A percentile compares a stretch with the other conserved stretches of the same genome.
These are phyloP conservation scores for Volvox carteri DNA, from an alignment of 163 green algal species.

Conservation along the genomic window DNA sequence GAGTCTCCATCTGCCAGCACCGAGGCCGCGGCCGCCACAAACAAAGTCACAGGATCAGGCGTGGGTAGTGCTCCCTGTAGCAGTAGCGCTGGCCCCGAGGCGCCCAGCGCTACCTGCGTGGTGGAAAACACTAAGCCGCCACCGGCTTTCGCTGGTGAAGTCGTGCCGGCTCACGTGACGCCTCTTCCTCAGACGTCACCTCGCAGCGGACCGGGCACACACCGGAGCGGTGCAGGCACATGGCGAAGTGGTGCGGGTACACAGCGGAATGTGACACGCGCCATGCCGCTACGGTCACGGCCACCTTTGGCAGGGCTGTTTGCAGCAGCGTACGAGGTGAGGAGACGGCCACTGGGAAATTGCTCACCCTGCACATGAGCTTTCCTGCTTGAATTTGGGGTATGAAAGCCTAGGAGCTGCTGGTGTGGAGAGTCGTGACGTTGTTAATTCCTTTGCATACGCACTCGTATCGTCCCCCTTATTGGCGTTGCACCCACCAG, in stretches of 20 bases:
- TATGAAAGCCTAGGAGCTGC: neutral
- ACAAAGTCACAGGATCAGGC: neutral
- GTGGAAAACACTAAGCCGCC: neutral
- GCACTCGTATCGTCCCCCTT: neutral
- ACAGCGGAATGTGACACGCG: neutral
- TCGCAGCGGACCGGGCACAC: neutral
- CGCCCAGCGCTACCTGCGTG: neutral
- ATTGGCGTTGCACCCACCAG: neutral
- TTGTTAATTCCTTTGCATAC: neutral
- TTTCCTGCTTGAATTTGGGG: too few species aligned
- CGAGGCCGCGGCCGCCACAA: neutral
- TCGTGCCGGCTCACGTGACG: neutral
- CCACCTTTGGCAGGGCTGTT: constrained; percentile 27
- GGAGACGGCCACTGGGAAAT: neutral
- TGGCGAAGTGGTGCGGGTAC: neutral
- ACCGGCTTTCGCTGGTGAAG: neutral
- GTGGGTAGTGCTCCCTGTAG: neutral
- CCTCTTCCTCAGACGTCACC: neutral
- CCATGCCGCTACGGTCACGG: constrained; percentile 2
- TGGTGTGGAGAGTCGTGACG: neutral
- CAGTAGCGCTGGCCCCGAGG: neutral
- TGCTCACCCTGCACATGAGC: neutral
- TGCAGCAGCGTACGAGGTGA: constrained; percentile 15
- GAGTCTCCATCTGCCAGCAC: neutral
- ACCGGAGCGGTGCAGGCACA: neutral